phyloP scores from a whole-genome alignment of 2,329 filamentous ascomycete species.

The Dendrostoma leiphaemia region DNA sequence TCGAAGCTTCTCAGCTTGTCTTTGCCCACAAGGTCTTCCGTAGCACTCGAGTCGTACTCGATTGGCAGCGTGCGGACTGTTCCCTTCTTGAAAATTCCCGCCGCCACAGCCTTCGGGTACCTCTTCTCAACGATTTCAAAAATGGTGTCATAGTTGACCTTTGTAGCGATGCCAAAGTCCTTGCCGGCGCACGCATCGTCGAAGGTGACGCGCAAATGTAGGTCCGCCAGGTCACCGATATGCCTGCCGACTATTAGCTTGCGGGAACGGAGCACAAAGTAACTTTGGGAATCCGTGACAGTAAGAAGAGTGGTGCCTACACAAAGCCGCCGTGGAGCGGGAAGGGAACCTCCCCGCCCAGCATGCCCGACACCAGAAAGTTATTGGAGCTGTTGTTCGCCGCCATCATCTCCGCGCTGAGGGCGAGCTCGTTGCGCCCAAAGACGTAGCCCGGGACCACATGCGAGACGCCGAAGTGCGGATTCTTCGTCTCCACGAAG shows the following conservation, averaged over 20 bases:
- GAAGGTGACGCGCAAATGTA: slow-evolving; percentile 22
- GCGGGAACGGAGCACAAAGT: too few species aligned
- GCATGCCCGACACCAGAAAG: slow-evolving; percentile 23
- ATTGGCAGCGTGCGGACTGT: slow-evolving; percentile 14
- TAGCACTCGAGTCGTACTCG: slow-evolving; percentile 14
- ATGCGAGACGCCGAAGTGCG: slow-evolving; percentile 26
- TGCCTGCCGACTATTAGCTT: too few species aligned
- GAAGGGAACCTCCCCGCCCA: slow-evolving; percentile 21
- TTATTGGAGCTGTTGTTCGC: slow-evolving; percentile 28
- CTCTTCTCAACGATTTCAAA: slow-evolving; percentile 23
- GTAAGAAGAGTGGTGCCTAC: too few species aligned
- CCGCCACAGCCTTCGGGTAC: slow-evolving; percentile 24
- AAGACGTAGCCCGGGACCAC: slow-evolving; percentile 28
- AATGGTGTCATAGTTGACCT: slow-evolving; percentile 21
- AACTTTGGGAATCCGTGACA: too few species aligned
- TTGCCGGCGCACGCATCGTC: slow-evolving; percentile 14
- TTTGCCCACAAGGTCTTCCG: not conserved
- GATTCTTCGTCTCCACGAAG: slow-evolving; percentile 21
- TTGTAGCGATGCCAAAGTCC: slow-evolving; percentile 22
- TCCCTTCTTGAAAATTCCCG: slow-evolving; percentile 25
- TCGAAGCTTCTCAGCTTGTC: slow-evolving; percentile 8
- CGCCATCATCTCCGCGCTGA: slow-evolving; percentile 23
- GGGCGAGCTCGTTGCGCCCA: slow-evolving; percentile 26
- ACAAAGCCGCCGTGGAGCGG: slow-evolving; percentile 12
- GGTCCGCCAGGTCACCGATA: slow-evolving; percentile 25